Evolutionary conservation across 352 stramenopile genomes (phyloP).

Genomic region (Pythium coloratum): DNA sequence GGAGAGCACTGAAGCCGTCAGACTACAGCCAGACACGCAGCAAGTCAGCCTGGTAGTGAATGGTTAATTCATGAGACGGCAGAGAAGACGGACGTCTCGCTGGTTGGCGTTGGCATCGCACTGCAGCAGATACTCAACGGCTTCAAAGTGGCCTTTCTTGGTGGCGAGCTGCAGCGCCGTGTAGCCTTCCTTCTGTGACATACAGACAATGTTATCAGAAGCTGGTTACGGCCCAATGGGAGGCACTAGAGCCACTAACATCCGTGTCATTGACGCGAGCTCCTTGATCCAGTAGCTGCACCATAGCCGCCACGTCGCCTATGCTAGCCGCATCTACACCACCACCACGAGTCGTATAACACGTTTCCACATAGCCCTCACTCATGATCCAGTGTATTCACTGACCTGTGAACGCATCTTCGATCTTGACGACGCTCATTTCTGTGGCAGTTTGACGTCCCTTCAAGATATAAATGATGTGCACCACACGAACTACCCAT

Average conservation of each 20-base stretch:
- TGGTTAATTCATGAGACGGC: too few relatives aligned
- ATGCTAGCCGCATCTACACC: slow-evolving; percentile 42
- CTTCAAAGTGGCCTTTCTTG: slow-evolving; percentile 54
- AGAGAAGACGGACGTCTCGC: slow-evolving; percentile 40
- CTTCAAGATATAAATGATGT: background rate
- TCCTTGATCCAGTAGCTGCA: slow-evolving; percentile 41
- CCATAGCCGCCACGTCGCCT: slow-evolving; percentile 39
- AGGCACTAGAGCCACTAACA: slow-evolving; percentile 27
- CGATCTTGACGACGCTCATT: slow-evolving; percentile 60
- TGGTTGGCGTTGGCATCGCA: slow-evolving; percentile 58
- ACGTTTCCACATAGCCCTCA: too few relatives aligned
- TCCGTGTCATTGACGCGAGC: slow-evolving; percentile 61
- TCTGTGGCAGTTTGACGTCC: background rate
- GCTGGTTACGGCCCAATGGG: too few relatives aligned
- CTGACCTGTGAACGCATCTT: slow-evolving; percentile 63
- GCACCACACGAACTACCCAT: background rate
- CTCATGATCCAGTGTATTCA: background rate
- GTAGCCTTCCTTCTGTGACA: slow-evolving; percentile 62
- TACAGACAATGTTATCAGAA: background rate
- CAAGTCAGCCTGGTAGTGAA: too few relatives aligned
- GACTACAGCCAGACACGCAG: slow-evolving; percentile 29
- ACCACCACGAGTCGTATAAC: too few relatives aligned
- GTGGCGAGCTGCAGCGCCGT: slow-evolving; percentile 50
- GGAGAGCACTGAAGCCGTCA: slow-evolving; percentile 66
- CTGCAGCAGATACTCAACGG: slow-evolving; percentile 55